These are phyloP conservation scores for Meyerozyma carpophila DNA, from an alignment of 1,139 yeast genomes.

Conservation along the genomic window DNA sequence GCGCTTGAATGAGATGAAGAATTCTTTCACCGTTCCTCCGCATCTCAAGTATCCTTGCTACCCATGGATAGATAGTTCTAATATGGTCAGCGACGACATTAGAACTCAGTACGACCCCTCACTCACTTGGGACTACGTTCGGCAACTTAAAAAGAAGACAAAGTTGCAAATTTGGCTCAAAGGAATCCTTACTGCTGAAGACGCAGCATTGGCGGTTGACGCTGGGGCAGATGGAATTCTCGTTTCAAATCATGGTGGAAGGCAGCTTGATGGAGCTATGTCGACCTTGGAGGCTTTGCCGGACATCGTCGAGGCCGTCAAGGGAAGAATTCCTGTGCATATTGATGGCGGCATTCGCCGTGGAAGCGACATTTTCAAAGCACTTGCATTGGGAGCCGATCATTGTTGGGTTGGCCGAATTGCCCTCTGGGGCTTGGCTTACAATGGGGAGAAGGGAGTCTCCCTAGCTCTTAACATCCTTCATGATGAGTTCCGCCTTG, in stretches of 20 bases:
- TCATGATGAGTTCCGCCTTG: constrained; percentile 1
- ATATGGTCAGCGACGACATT: constrained; percentile 5
- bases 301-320: constrained; percentile 1
- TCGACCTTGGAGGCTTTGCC: constrained; percentile 7
- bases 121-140: constrained; percentile 7
- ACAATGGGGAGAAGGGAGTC: constrained; percentile 5
- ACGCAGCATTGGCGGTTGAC: constrained; percentile 5
- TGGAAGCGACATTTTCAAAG: constrained; percentile 12
- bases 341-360: constrained; percentile 13
- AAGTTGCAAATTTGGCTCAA: constrained; percentile 6
- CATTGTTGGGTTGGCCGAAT: background rate
- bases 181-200: constrained; percentile 7
- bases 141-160: constrained; percentile 6
- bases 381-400: constrained; percentile 10
- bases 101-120: constrained; percentile 11
- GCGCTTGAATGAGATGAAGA: constrained; percentile 13
- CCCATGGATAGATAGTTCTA: background rate
- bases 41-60: constrained; percentile 1
- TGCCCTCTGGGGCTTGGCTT: constrained; percentile 9
- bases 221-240: constrained; percentile 5
- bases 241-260: constrained; percentile 7
- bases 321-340: constrained; percentile 8
- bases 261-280: constrained; percentile 7
- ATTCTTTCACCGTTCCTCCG: background rate
- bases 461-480: background rate